Conservation (phyloP, 306 rosid genomes). For the Rubus parviflorus region DNA sequence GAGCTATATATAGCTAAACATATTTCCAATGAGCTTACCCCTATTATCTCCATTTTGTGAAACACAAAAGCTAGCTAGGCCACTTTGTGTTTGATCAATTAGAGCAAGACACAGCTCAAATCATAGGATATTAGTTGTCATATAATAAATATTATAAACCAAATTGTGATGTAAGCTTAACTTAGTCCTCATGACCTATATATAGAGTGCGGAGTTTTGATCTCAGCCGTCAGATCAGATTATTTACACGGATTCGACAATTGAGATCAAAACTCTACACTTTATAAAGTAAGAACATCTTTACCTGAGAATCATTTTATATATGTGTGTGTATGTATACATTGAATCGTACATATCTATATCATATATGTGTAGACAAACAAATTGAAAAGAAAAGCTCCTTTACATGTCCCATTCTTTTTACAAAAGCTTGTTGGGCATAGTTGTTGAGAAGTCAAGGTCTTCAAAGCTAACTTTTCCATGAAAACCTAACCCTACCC, state of each 20-base stretch:
- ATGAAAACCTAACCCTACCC: constrained; percentile 26
- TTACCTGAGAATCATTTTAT: too few relatives aligned
- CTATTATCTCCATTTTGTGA: not conserved
- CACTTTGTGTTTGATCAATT: constrained; percentile 14
- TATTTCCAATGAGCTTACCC: not conserved
- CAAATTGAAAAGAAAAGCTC: constrained; percentile 18
- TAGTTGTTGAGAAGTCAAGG: constrained; percentile 17
- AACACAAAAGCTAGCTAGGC: constrained; percentile 3
- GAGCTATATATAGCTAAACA: not conserved
- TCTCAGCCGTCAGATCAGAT: too few relatives aligned
- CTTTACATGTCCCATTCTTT: constrained; percentile 18
- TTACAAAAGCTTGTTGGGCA: not conserved
- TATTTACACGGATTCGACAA: too few relatives aligned
- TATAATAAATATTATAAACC: not conserved
- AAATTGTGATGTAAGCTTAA: constrained; percentile 30
- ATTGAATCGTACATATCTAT: not conserved
- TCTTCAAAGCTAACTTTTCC: constrained; percentile 26
- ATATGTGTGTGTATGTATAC: not conserved
- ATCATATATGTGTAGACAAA: not conserved
- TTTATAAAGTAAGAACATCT: too few relatives aligned
- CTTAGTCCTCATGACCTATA: constrained; percentile 7
- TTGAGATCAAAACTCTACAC: too few relatives aligned
- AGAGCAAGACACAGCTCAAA: constrained; percentile 15
- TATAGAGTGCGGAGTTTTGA: too few relatives aligned
- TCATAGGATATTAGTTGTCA: too few relatives aligned